phyloP scores from a whole-genome alignment of 768 basidiomycete genomes.

The Auriculariales sp. region DNA sequence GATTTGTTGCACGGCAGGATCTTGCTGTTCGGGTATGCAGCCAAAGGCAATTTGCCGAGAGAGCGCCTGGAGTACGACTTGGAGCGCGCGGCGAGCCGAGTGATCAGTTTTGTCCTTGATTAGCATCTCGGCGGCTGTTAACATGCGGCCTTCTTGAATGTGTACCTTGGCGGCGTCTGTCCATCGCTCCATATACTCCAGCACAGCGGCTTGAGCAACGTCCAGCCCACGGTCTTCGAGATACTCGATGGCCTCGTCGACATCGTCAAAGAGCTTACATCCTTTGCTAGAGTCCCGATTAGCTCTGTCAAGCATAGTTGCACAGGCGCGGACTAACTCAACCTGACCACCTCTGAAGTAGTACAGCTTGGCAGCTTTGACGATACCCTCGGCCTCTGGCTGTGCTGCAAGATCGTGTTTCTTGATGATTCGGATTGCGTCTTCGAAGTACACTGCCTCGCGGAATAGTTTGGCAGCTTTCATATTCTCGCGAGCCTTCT shows the following conservation, averaged over 20 bases:
- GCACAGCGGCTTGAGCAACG: conserved; percentile 28
- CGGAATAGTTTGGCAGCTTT: conserved; percentile 32
- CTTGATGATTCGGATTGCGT: conserved; percentile 33
- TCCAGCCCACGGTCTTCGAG: conserved; percentile 40
- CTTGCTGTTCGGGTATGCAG: conserved; percentile 6
- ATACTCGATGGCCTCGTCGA: conserved; percentile 42
- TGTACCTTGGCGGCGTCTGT: conserved; percentile 39
- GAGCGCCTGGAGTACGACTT: conserved; percentile 26
- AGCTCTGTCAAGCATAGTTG: conserved; percentile 1
- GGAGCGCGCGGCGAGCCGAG: conserved; percentile 20
- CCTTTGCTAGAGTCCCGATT: conserved; percentile 24
- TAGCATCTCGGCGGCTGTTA: conserved; percentile 33
- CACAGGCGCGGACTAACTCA: conserved; percentile 15
- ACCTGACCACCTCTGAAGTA: conserved; percentile 26
- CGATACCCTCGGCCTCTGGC: conserved; percentile 21
- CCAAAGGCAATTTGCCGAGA: conserved; percentile 34
- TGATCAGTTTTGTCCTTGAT: conserved; percentile 18
- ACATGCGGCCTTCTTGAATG: conserved; percentile 28
- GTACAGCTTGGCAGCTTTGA: conserved; percentile 28
- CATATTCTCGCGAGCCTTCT: conserved; percentile 25
- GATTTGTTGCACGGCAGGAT: conserved; percentile 7
- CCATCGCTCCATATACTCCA: conserved; percentile 26
- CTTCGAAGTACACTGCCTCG: conserved; percentile 34
- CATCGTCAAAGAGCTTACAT: conserved; percentile 29
- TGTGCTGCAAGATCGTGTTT: conserved; percentile 18